Evolutionary conservation across 108 stramenopile species (phyloP).

Genomic region (Cyclotella distinguenda): DNA sequence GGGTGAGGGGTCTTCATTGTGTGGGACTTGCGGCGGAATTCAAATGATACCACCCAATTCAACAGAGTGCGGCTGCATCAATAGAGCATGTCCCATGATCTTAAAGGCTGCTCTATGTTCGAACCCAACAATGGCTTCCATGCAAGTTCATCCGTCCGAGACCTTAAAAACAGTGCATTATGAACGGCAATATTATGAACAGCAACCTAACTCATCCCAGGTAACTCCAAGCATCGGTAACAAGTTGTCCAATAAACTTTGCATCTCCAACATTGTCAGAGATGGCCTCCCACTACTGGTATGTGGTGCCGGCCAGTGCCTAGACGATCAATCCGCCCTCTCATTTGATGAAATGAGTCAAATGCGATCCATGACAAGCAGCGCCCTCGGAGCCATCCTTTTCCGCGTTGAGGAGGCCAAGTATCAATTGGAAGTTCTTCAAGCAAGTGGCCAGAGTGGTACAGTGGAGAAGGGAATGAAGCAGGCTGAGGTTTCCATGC

Average conservation of each 20-base stretch:
- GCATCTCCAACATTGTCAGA: not conserved
- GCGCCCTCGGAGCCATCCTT: conserved; percentile 24
- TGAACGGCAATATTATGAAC: no score
- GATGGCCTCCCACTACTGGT: conserved; percentile 22
- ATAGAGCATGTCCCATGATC: conserved; percentile 5
- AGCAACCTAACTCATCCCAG: not conserved
- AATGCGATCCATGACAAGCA: conserved; percentile 21
- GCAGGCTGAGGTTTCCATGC: conserved; percentile 22
- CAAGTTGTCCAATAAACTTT: not conserved
- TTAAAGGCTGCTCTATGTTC: not conserved
- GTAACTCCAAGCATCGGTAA: not conserved
- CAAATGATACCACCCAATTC: conserved; percentile 30
- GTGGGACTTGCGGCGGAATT: conserved; percentile 17
- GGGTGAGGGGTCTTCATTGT: conserved; percentile 4
- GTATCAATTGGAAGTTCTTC: conserved; percentile 13
- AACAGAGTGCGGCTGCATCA: conserved; percentile 19
- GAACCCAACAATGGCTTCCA: not conserved
- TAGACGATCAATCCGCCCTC: conserved; percentile 26
- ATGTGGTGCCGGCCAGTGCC: not conserved
- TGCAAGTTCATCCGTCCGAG: not conserved
- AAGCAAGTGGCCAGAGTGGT: not conserved
- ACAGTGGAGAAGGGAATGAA: conserved; percentile 8
- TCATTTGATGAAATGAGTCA: conserved; percentile 28
- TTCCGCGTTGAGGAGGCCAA: conserved; percentile 25
- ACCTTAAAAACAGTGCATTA: no score